phyloP scores from a whole-genome alignment of 2,329 filamentous ascomycete genomes.

The Penicillium decumbens region DNA sequence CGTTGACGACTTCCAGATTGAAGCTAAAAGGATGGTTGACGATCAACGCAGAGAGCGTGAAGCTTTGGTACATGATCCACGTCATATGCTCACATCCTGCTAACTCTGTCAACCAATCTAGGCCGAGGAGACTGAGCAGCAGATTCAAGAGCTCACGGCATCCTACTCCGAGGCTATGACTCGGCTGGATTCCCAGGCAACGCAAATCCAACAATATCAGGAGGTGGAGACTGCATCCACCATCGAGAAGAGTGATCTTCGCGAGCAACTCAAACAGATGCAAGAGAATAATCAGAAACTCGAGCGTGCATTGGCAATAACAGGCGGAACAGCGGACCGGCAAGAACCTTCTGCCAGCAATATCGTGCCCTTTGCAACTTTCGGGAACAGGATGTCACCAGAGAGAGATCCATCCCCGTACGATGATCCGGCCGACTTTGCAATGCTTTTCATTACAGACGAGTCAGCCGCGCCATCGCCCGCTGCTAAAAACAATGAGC shows the following conservation, averaged over 20 bases:
- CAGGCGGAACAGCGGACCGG: background rate
- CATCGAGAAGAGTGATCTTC: constrained; percentile 17
- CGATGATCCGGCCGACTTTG: constrained; percentile 27
- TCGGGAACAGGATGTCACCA: constrained; percentile 23
- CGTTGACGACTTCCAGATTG: constrained; percentile 20
- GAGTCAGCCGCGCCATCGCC: background rate
- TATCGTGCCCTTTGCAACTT: constrained; percentile 34
- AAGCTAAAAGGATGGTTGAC: constrained; percentile 14
- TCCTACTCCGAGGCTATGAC: constrained; percentile 10
- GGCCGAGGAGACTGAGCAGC: constrained; percentile 18
- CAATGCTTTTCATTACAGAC: constrained; percentile 27
- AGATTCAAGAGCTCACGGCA: constrained; percentile 18
- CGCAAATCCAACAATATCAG: constrained; percentile 21
- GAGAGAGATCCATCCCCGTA: constrained; percentile 12
- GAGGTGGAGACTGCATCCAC: constrained; percentile 16
- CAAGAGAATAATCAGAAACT: constrained; percentile 21
- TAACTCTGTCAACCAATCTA: constrained; percentile 15
- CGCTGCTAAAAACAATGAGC: background rate
- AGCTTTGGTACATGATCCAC: constrained; percentile 15
- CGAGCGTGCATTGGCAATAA: constrained; percentile 12
- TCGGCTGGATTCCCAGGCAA: constrained; percentile 13
- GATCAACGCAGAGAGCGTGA: constrained; percentile 12
- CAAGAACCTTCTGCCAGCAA: background rate
- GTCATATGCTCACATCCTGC: background rate
- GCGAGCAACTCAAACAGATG: constrained; percentile 19